Conservation (phyloP, 805 yeast species). For the Aciculoconidium aculeatum region DNA sequence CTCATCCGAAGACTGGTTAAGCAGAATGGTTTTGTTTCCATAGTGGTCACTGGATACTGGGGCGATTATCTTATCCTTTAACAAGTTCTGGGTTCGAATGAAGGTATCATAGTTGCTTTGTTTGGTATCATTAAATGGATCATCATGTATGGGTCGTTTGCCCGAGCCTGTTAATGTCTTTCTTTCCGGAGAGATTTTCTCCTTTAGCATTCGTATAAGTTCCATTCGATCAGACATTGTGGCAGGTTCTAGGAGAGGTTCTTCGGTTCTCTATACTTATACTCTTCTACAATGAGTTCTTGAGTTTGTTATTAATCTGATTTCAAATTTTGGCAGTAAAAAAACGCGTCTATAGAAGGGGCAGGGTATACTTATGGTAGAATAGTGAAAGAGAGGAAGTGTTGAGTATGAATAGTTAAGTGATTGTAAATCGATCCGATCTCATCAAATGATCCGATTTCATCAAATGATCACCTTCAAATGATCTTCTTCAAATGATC, state of each 20-base stretch:
- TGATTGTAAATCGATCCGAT: too few species aligned
- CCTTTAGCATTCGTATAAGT: conserved; percentile 17
- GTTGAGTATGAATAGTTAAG: too few species aligned
- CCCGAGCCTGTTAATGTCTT: conserved; percentile 1
- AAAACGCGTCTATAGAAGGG: too few species aligned
- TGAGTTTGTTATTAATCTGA: too few species aligned
- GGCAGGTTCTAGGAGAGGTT: conserved; percentile 13
- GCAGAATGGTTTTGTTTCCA: conserved; percentile 2
- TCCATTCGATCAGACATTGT: conserved; percentile 4
- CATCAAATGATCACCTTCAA: too few species aligned
- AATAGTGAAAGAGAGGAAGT: too few species aligned
- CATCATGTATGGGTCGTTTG: conserved; percentile 14
- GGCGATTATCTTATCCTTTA: too few species aligned
- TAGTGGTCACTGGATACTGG: conserved; percentile 3
- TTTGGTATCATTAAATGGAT: conserved; percentile 24
- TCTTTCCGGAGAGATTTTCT: conserved; percentile 18
- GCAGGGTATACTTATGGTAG: too few species aligned
- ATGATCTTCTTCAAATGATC: too few species aligned
- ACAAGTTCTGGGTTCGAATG: conserved; percentile 15
- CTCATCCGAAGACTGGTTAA: neutral
- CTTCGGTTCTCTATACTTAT: conserved; percentile 6
- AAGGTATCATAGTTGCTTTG: conserved; percentile 6
- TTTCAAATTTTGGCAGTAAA: too few species aligned
- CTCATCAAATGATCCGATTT: too few species aligned
- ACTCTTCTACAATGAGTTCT: too few species aligned